Percentiles rank a stretch among this genome's conserved stretches.
phyloP scores from a whole-genome alignment of 2,329 filamentous ascomycete species.

The Penicillium sp. region DNA sequence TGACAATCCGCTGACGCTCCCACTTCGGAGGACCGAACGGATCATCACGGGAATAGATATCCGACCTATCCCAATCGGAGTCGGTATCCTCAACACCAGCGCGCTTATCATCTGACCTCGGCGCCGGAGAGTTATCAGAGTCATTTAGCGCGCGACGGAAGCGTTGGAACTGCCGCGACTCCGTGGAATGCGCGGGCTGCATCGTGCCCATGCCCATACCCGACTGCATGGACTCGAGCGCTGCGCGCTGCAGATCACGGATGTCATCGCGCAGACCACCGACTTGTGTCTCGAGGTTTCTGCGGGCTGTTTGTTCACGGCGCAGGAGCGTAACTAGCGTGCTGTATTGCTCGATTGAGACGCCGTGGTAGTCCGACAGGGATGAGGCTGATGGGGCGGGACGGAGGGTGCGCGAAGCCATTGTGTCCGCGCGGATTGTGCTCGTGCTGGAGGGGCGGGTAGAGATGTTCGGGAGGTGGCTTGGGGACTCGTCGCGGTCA shows the following conservation, averaged over 20 bases:
- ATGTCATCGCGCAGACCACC: constrained; percentile 43
- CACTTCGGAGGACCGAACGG: constrained; percentile 26
- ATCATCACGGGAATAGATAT: constrained; percentile 21
- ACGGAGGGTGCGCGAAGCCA: constrained; percentile 25
- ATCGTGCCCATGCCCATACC: constrained; percentile 21
- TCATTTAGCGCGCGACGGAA: constrained; percentile 27
- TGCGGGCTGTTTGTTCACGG: constrained; percentile 47
- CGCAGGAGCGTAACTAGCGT: constrained; percentile 46
- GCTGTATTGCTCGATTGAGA: constrained; percentile 49
- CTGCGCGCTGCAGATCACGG: constrained; percentile 34
- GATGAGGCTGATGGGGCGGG: constrained; percentile 33
- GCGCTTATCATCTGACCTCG: constrained; percentile 15
- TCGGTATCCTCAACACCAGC: constrained; percentile 20
- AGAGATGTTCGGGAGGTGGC: constrained; percentile 15
- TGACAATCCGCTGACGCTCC: constrained; percentile 27
- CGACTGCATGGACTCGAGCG: constrained; percentile 31
- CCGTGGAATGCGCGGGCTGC: constrained; percentile 33
- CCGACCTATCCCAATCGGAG: constrained; percentile 26
- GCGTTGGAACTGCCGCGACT: constrained; percentile 34
- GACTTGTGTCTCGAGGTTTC: constrained; percentile 46
- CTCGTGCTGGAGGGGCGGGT: constrained; percentile 30
- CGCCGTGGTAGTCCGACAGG: constrained; percentile 32
- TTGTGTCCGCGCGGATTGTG: constrained; percentile 35
- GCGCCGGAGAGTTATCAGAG: constrained; percentile 18
- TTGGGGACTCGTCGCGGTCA: constrained; percentile 19